Evolutionary conservation across 2,329 filamentous ascomycete species (phyloP), one percentile per base, ranked within the genome.

Genomic region (Penicillium polonicum): DNA sequence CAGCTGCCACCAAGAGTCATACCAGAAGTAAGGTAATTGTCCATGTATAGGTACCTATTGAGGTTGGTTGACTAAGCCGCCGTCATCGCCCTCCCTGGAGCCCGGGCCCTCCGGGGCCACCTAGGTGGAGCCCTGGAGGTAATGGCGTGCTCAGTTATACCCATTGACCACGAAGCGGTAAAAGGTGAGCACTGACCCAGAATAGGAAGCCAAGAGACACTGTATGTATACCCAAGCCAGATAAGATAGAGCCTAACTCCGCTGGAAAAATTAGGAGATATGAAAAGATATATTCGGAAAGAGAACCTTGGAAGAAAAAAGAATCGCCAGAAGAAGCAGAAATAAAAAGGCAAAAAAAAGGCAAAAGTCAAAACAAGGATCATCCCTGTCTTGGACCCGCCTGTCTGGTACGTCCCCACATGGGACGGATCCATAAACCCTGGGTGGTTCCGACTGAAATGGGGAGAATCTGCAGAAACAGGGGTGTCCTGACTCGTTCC

Each of bases 401-500:
- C 46, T 31, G 21, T 44, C 38, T 38, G 52, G 52, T 21, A 29
- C 31, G 9, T 35, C 55, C 25, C 55, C 55, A 42, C 55, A 36
- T 27, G 52, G 45, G 36, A 36, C 31, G 27, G 39, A 35, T 19
- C 36, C 36, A 39, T 43, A 43, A 44, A n/a, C 53, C 38, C 38
- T 56, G 38, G 23, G 33, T 21, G 23, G 23, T 50, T 52, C 29
- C 29, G 19, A 55, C 10, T 49, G 31, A 33, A 33, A 33, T 33
- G 5, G 31, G 31, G 31, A 33, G 31, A 12, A 12, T 31, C 5
- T 48, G 35, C 52, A 48, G 31, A 46, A 29, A 41, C 52, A 48
- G 23, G 41, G 46, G 39, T 36, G 31, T 43, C 39, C 39, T 31
- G 23, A 43, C 38, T 51, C 33, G 23, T 38, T 50, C 4, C 23